A percentile compares a stretch with the other conserved stretches of the same genome.
Conservation (phyloP, 1,139 yeast genomes). For the Diutina catenulata region DNA sequence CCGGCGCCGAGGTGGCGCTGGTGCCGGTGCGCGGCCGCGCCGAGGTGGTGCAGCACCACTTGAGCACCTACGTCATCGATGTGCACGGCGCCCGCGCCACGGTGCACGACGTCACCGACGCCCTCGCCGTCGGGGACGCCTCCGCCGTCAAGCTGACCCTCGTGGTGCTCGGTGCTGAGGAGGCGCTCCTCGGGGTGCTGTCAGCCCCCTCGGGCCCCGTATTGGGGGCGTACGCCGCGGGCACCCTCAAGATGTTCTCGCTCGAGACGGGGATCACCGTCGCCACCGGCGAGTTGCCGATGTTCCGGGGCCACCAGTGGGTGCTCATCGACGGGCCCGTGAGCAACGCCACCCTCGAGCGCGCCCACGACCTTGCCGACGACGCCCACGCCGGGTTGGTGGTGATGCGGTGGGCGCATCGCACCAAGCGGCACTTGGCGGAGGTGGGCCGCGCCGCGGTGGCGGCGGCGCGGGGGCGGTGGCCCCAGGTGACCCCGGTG, state of each 20-base stretch:
- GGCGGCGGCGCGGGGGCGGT: background rate
- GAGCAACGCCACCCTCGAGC: conserved; percentile 16
- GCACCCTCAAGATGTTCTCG: background rate
- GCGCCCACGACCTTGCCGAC: conserved; percentile 20
- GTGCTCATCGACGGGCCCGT: conserved; percentile 21
- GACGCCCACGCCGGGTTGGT: conserved; percentile 17
- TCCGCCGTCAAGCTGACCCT: conserved; percentile 9
- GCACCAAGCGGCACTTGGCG: conserved; percentile 15
- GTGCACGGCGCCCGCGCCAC: background rate
- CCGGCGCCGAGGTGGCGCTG: too few relatives aligned
- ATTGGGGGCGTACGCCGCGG: background rate
- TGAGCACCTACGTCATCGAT: background rate
- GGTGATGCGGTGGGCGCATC: conserved; percentile 18
- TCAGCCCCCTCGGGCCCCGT: background rate
- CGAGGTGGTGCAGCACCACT: background rate
- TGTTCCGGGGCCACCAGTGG: background rate
- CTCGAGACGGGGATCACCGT: background rate
- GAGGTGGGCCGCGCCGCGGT: conserved; percentile 2
- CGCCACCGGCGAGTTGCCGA: background rate
- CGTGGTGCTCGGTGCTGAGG: background rate
- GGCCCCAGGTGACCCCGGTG: conserved; percentile 10
- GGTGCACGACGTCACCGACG: conserved; percentile 17
- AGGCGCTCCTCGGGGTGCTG: background rate
- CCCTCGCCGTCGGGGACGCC: conserved; percentile 14
- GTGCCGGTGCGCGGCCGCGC: too few relatives aligned